Percentiles rank a stretch among this genome's conserved stretches.
phyloP scores from a whole-genome alignment of 495 filamentous ascomycete species.

The Cetradonia linearis region DNA sequence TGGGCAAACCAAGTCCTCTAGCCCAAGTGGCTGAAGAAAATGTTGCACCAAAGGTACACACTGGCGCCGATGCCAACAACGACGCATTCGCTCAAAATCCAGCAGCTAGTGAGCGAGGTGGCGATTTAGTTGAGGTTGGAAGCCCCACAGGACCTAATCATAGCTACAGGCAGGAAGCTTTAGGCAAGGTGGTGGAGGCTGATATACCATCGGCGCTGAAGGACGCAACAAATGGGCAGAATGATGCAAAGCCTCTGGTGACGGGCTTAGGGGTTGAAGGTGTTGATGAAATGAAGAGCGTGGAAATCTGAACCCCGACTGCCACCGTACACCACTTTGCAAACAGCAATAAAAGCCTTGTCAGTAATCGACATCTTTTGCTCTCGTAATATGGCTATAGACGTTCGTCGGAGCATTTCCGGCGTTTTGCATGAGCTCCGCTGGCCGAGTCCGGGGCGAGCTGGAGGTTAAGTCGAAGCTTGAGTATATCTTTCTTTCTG shows the following conservation, averaged over 20 bases:
- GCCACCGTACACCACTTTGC: not conserved
- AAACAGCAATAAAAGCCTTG: conserved; percentile 9
- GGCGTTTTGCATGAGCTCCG: conserved; percentile 11
- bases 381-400: not conserved
- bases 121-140: conserved; percentile 38
- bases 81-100: conserved; percentile 28
- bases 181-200: conserved; percentile 11
- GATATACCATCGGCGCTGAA: conserved; percentile 12
- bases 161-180: conserved; percentile 11
- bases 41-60: conserved; percentile 32
- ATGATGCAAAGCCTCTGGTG: conserved; percentile 24
- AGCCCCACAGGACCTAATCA: conserved; percentile 29
- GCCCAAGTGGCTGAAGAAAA: conserved; percentile 44
- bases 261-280: conserved; percentile 27
- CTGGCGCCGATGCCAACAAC: conserved; percentile 29
- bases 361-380: not conserved
- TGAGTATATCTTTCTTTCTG: conserved; percentile 3
- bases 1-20: conserved; percentile 44
- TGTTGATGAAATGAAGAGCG: conserved; percentile 46
- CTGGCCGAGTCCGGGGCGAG: not conserved
- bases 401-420: not conserved
- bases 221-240: conserved; percentile 21
- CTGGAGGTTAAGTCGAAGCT: conserved; percentile 2
- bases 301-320: conserved; percentile 36
- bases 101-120: conserved; percentile 28